These are phyloP conservation scores for Arxiozyma slooffiae DNA, from an alignment of 1,139 yeast species.

Conservation along the genomic window DNA sequence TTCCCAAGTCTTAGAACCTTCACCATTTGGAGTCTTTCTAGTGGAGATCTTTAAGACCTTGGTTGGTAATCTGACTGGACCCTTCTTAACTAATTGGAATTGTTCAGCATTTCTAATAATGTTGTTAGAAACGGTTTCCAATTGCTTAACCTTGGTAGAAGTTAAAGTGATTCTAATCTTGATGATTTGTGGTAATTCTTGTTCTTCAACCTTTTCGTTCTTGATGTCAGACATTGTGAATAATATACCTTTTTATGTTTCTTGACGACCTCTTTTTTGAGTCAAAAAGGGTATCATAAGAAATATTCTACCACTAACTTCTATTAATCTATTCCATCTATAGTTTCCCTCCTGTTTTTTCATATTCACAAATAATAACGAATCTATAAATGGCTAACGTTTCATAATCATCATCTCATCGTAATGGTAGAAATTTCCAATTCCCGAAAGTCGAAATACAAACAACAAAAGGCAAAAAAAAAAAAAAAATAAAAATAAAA, in stretches of 20 bases:
- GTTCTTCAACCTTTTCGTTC: constrained; percentile 78
- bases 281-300: background rate
- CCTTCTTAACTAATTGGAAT: constrained; percentile 80
- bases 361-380: background rate
- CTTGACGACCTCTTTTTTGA: constrained; percentile 4
- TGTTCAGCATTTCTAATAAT: constrained; percentile 81
- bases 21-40: constrained; percentile 99
- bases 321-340: no score
- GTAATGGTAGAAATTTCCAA: background rate
- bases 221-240: constrained; percentile 63
- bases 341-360: background rate
- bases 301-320: no score
- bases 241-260: constrained; percentile 34
- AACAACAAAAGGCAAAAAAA: background rate
- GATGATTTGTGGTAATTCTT: constrained; percentile 77
- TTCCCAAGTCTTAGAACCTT: constrained; percentile 99
- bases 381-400: background rate
- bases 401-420: background rate
- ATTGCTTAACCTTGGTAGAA: constrained; percentile 97
- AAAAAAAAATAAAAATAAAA: no score
- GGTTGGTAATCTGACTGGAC: constrained; percentile 99
- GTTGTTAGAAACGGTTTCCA: constrained; percentile 87
- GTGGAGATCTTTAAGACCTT: constrained; percentile 97
- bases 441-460: background rate
- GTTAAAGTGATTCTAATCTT: constrained; percentile 99